Base-by-base conservation (phyloP, 176 grass and related monocot genomes). In the Neostapfia colusana region DNA sequence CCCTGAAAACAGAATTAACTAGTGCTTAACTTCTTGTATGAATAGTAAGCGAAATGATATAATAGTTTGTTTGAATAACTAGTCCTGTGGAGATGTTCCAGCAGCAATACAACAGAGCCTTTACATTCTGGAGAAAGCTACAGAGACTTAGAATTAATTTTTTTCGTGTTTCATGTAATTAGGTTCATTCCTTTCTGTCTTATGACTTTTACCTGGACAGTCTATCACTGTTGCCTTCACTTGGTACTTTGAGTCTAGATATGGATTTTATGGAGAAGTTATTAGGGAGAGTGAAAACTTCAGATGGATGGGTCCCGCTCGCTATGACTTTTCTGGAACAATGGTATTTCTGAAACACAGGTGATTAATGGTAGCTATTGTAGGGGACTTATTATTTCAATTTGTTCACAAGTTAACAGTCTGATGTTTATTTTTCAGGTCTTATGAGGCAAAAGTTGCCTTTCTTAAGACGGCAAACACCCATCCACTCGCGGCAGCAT, bases 191-290 rank as follows among this genome's bases (percentile, higher is more conserved):
- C 21, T 58, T 25, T 58, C 23, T 26, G 54, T 57, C 54, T 24
- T 11, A 24, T 11, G 8, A 57, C 21, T 57, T n/a, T 25, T 24
- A 23, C n/a, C 9, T 57, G 18, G 5, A 21, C 20, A 54, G 50
- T 54, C 20, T 54, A 4, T 54, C 18, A 49, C 15, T 21, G 50
- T 9, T 21, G 18, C 17, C 18, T 54, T 54, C 18, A 2, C 10
- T 26, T 58, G 55, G 12, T 58, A 58, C 23, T 71, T 75, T 76
- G 31, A 67, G 54, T 72, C 18, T 63, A 97, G 95, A 79, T 97
- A 92, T 80, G 95, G 95, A 72, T 97, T 97, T 88, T 97, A 97
- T 92, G 95, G 94, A 76, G 94, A 97, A 84, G 94, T 97, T 65
- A 88, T 93, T 49, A 91, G 82, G 79, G 95, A 91, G 84, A 97